phyloP scores from a whole-genome alignment of 225 moss, liverwort and hornwort species.

The Sphagnum contortum region DNA sequence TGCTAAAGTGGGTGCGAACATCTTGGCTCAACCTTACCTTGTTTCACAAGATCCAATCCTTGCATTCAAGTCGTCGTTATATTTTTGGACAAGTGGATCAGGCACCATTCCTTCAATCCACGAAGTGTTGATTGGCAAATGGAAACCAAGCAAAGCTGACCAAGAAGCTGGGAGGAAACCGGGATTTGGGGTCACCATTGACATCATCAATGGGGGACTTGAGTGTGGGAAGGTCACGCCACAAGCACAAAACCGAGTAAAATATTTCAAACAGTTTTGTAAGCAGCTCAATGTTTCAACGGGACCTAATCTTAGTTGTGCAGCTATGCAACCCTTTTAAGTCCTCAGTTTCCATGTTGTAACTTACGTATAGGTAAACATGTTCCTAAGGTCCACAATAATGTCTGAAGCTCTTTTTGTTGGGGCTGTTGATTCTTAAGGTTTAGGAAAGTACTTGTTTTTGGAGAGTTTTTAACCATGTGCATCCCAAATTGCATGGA shows the following conservation, averaged over 20 bases:
- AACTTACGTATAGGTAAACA: too few species aligned
- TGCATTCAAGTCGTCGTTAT: constrained; percentile 29
- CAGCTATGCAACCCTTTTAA: constrained; percentile 18
- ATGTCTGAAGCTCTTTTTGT: too few species aligned
- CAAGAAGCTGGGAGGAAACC: constrained; percentile 9
- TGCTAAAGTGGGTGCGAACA: constrained; percentile 3
- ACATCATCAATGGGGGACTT: constrained; percentile 37
- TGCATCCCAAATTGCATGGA: too few species aligned
- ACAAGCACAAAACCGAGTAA: constrained; percentile 29
- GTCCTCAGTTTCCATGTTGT: too few species aligned
- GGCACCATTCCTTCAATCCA: constrained; percentile 25
- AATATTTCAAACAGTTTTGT: constrained; percentile 26
- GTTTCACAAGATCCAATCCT: constrained; percentile 30
- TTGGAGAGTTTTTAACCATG: too few species aligned
- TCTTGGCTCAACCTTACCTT: constrained; percentile 20
- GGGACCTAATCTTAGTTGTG: constrained; percentile 23
- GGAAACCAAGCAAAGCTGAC: constrained; percentile 16
- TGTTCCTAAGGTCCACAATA: too few species aligned
- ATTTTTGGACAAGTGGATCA: constrained; percentile 30
- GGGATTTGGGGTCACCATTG: constrained; percentile 37
- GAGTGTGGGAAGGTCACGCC: constrained; percentile 32
- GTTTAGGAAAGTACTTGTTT: too few species aligned
- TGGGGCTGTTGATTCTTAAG: too few species aligned
- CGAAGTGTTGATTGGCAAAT: constrained; percentile 23
- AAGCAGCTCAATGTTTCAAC: constrained; percentile 16